Evolutionary conservation across 441 rosid genomes (phyloP).

Genomic region (Populus trichocarpa): DNA sequence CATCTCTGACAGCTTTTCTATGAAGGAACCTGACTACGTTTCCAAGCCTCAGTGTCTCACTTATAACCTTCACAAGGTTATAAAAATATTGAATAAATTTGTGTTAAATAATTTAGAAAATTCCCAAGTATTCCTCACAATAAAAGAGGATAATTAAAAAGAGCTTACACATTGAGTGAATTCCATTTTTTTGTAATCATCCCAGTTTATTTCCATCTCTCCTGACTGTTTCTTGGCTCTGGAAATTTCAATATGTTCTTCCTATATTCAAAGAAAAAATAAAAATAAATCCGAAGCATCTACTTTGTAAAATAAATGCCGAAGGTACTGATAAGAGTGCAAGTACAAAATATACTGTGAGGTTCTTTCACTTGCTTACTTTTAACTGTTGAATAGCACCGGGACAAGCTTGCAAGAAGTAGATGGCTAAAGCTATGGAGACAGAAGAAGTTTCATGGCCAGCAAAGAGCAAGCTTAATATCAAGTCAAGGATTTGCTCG

Average conservation of each 20-base stretch:
- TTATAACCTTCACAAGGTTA: slow-evolving; percentile 56
- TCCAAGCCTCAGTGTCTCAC: slow-evolving; percentile 87
- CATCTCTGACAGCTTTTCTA: slow-evolving; percentile 80
- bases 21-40: slow-evolving; percentile 95
- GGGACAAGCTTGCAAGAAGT: slow-evolving; percentile 75
- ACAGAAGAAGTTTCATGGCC: slow-evolving; percentile 98
- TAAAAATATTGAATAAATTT: not conserved
- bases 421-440: slow-evolving; percentile 80
- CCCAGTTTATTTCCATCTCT: slow-evolving; percentile 69
- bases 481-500: slow-evolving; percentile 88
- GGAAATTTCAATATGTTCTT: slow-evolving; percentile 70
- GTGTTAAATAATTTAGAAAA: not conserved
- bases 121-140: not conserved
- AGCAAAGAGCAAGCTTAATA: slow-evolving; percentile 84
- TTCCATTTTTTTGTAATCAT: slow-evolving; percentile 96
- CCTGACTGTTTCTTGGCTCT: slow-evolving; percentile 55
- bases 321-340: not conserved
- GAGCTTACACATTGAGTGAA: slow-evolving; percentile 89
- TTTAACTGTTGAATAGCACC: slow-evolving; percentile 62
- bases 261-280: slow-evolving; percentile 29
- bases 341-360: not conserved
- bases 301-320: not conserved
- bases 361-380: slow-evolving; percentile 30
- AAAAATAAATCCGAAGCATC: not conserved
- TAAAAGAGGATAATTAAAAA: not conserved